Evolutionary conservation across 768 basidiomycete species (phyloP).

Genomic region (Russula lepida): DNA sequence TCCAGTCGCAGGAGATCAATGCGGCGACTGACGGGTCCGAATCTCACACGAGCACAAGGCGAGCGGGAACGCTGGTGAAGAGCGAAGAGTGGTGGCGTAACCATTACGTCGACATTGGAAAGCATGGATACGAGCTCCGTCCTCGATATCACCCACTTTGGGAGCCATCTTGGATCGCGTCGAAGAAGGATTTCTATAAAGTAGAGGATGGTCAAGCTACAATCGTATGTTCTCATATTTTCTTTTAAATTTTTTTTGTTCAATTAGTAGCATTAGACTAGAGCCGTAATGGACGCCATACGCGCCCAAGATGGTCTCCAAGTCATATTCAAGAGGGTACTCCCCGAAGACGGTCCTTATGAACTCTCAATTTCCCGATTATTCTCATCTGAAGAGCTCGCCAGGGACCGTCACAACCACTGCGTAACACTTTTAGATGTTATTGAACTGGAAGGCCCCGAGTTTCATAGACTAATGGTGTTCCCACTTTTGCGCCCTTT

Average conservation of each 20-base stretch:
- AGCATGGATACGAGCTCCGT: conserved; percentile 15
- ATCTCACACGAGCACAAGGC: not conserved
- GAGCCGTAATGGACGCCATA: conserved; percentile 15
- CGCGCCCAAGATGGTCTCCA: conserved; percentile 1
- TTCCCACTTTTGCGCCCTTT: conserved; percentile 29
- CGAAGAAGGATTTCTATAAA: conserved; percentile 2
- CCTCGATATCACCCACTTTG: conserved; percentile 12
- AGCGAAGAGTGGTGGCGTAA: conserved; percentile 13
- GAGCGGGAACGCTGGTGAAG: conserved; percentile 2
- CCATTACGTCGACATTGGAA: not conserved
- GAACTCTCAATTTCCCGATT: conserved; percentile 3
- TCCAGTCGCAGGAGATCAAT: too few species aligned
- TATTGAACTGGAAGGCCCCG: conserved; percentile 12
- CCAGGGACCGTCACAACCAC: conserved; percentile 26
- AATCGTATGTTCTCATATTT: conserved; percentile 1
- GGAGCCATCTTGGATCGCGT: conserved; percentile 8
- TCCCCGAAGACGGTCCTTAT: conserved; percentile 3
- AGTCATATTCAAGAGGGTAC: conserved; percentile 12
- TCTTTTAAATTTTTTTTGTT: not conserved
- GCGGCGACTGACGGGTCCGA: not conserved
- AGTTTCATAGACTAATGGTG: conserved; percentile 24
- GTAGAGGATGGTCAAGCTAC: conserved; percentile 12
- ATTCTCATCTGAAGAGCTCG: conserved; percentile 17
- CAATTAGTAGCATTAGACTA: not conserved
- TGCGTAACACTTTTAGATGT: conserved; percentile 24